Conservation (phyloP, 1,284 basidiomycete genomes). For the Marasmius fiardii region DNA sequence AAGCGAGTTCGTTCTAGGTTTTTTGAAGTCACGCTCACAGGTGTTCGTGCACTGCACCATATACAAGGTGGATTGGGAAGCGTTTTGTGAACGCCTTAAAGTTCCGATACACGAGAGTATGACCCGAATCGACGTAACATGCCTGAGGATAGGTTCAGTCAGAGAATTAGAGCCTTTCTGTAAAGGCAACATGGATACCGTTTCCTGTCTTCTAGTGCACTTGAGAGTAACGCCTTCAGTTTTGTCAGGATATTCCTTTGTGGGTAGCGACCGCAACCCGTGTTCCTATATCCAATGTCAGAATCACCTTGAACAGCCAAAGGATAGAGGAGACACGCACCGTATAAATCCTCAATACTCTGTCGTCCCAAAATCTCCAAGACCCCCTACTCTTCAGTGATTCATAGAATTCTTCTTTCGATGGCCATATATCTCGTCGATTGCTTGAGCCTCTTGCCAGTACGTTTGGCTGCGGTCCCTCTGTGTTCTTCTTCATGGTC, state of each 20-base stretch:
- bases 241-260: conserved; percentile 40
- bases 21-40: conserved; percentile 28
- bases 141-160: conserved; percentile 30
- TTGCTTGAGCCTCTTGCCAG: conserved; percentile 31
- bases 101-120: conserved; percentile 32
- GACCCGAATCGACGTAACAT: conserved; percentile 39
- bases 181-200: conserved; percentile 24
- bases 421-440: conserved; percentile 48
- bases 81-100: conserved; percentile 32
- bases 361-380: conserved; percentile 47
- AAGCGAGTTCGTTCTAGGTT: too few relatives aligned
- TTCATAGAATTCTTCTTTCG: conserved; percentile 41
- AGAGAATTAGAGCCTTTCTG: neutral
- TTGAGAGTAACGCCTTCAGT: conserved; percentile 47
- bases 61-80: conserved; percentile 46
- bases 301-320: neutral
- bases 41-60: conserved; percentile 44
- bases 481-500: conserved; percentile 27
- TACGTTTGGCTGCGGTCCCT: conserved; percentile 8
- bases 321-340: conserved; percentile 24
- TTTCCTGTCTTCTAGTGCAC: conserved; percentile 44
- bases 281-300: conserved; percentile 31
- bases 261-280: conserved; percentile 43
- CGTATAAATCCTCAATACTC: conserved; percentile 41
- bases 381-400: conserved; percentile 31